A percentile compares a stretch with the other conserved stretches of the same genome.
Evolutionary conservation across 2,329 filamentous ascomycete genomes (phyloP).

Genomic region (Chrysoporthe deuterocubensis): DNA sequence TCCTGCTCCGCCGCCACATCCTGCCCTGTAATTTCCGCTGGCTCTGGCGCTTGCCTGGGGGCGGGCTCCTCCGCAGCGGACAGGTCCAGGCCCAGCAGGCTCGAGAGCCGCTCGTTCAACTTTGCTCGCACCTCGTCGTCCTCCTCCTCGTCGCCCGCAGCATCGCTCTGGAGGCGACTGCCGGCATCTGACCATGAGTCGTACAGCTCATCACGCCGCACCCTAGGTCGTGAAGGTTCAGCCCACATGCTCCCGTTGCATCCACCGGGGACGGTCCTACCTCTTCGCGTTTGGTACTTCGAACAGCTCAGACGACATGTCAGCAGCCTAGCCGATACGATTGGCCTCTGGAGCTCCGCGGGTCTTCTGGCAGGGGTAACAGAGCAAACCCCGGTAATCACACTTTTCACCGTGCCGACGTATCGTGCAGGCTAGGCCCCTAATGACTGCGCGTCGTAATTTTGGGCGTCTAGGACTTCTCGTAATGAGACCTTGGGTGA

Average conservation of each 20-base stretch:
- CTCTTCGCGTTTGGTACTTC: slow-evolving; percentile 57
- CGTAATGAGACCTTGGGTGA: neutral
- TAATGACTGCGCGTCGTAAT: neutral
- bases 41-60: neutral
- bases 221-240: slow-evolving; percentile 41
- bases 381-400: neutral
- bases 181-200: slow-evolving; percentile 41
- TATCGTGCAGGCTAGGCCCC: neutral
- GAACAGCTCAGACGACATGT: slow-evolving; percentile 46
- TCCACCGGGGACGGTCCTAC: slow-evolving; percentile 37
- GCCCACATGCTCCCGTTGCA: neutral
- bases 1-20: slow-evolving; percentile 27
- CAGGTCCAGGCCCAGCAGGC: slow-evolving; percentile 44
- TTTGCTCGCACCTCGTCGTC: slow-evolving; percentile 47
- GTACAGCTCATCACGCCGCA: slow-evolving; percentile 59
- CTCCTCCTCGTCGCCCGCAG: slow-evolving; percentile 38
- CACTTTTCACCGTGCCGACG: neutral
- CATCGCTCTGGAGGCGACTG: slow-evolving; percentile 28
- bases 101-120: slow-evolving; percentile 54
- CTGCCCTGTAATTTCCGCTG: neutral
- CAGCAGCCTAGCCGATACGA: neutral
- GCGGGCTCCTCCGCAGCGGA: neutral
- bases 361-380: neutral
- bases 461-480: neutral
- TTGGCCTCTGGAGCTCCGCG: neutral